phyloP scores from a whole-genome alignment of 208 protist genomes.

The Wallacemonas collosoma region DNA sequence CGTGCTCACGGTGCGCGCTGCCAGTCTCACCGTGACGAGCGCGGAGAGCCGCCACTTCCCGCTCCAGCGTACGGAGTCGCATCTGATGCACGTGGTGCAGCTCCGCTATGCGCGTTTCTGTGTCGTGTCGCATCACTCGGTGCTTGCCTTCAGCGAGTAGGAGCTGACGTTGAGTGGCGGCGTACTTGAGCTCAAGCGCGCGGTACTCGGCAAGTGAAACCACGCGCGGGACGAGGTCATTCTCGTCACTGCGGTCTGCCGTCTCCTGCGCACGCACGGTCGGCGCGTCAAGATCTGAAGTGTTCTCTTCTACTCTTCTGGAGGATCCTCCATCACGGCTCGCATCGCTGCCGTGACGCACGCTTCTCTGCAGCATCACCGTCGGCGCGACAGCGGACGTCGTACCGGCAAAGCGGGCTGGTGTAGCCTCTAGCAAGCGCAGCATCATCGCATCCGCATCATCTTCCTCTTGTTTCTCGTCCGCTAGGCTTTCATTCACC shows the following conservation, averaged over 20 bases:
- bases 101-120: slow-evolving; percentile 26
- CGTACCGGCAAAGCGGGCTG: background rate
- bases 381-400: background rate
- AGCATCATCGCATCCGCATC: background rate
- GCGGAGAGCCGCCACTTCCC: slow-evolving; percentile 28
- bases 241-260: background rate
- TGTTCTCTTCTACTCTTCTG: too few species aligned
- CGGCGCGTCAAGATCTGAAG: too few species aligned
- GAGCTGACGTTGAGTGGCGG: background rate
- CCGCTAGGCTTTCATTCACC: background rate
- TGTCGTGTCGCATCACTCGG: slow-evolving; percentile 27
- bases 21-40: background rate
- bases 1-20: too few species aligned
- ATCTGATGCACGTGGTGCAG: slow-evolving; percentile 34
- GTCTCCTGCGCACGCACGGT: too few species aligned
- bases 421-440: background rate
- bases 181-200: slow-evolving; percentile 16
- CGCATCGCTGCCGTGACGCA: background rate
- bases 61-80: slow-evolving; percentile 26
- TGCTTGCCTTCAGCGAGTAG: slow-evolving; percentile 31
- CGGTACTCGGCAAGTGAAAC: slow-evolving; percentile 23
- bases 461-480: background rate
- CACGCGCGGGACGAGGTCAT: background rate
- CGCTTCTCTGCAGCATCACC: background rate
- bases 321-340: background rate